These are phyloP conservation scores for Phytophthora megakarya DNA, from an alignment of 352 stramenopile species.

Conservation along the genomic window DNA sequence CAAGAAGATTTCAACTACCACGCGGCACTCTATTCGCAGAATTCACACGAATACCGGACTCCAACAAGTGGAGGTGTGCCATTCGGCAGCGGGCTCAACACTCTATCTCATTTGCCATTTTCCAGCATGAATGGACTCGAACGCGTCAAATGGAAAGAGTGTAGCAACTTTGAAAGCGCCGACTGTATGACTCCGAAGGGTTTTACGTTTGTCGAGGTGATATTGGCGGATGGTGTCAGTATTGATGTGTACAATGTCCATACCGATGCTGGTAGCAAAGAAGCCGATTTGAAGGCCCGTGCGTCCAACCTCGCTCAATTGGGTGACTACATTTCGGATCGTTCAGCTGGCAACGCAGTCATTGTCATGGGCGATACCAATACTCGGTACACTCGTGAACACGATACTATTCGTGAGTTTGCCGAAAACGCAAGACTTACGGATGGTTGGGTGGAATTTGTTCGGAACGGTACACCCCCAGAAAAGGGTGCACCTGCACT, in stretches of 20 bases:
- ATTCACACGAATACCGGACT: constrained; percentile 50
- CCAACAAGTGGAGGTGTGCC: constrained; percentile 51
- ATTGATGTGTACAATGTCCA: constrained; percentile 64
- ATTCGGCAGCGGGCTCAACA: constrained; percentile 58
- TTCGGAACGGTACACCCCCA: constrained; percentile 40
- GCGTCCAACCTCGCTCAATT: constrained; percentile 51
- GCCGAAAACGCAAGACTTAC: constrained; percentile 35
- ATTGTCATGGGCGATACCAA: constrained; percentile 66
- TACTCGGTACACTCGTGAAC: constrained; percentile 52
- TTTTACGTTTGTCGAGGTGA: constrained; percentile 36
- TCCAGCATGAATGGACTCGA: constrained; percentile 39
- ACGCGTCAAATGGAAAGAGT: constrained; percentile 48
- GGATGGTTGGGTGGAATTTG: constrained; percentile 52
- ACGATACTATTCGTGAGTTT: constrained; percentile 48
- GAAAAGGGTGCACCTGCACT: constrained; percentile 43
- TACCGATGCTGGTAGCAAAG: constrained; percentile 40
- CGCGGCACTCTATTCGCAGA: constrained; percentile 41
- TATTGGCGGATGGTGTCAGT: constrained; percentile 45
- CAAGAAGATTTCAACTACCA: constrained; percentile 58
- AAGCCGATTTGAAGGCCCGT: constrained; percentile 40
- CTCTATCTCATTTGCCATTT: constrained; percentile 48
- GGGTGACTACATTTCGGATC: constrained; percentile 44
- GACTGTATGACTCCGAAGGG: constrained; percentile 67
- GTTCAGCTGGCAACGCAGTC: constrained; percentile 51
- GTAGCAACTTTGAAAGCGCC: constrained; percentile 48